Base-by-base conservation (phyloP, 2,329 filamentous ascomycete genomes). In the Hymenoscyphus infarciens region DNA sequence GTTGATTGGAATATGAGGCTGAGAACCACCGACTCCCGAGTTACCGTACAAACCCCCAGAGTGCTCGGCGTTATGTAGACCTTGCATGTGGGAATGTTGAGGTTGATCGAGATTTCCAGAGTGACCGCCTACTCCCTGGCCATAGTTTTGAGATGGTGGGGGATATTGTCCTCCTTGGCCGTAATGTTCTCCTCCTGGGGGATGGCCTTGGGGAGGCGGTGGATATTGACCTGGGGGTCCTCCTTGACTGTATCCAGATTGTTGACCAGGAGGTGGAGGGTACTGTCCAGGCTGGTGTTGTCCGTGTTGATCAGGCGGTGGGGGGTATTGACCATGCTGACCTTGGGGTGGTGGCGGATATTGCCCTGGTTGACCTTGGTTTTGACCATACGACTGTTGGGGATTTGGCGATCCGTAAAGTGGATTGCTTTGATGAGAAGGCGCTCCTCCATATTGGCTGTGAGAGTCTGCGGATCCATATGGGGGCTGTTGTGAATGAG, bases 41-140 rank as follows among this genome's bases (percentile, higher is more conserved):
- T 68, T 69, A 5, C 68, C 70, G 61, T 69, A 70, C 10, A 70
- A 53, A 35, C 70, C 69, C 27, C 70, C 68, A 33, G 67, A 66
- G 56, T 71, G 67, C 33, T 67, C 64, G 19, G 67, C 67, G 59
- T 69, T 69, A 29, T 70, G 65, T 54, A 65, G 4, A 33, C 68
- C 67, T 63, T 68, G 64, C 60, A 68, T 68, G 39, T 71, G 69
- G 11, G 64, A 59, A 16, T 70, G 67, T 52, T 68, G 66, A 25
- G 68, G 65, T 45, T 67, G 65, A 11, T 59, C 45, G 1, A 70
- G 49, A 27, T 70, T 70, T 35, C 69, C 69, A 2, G 61, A 52
- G 31, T 53, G 61, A 3, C 35, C 35, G 35, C 29, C 52, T 55
- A 31, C 53, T 39, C 19, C 27, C 25, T 29, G 55, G 60, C n/a